phyloP scores from a whole-genome alignment of 305 asterid species.

The Solanum aculeatissimum region DNA sequence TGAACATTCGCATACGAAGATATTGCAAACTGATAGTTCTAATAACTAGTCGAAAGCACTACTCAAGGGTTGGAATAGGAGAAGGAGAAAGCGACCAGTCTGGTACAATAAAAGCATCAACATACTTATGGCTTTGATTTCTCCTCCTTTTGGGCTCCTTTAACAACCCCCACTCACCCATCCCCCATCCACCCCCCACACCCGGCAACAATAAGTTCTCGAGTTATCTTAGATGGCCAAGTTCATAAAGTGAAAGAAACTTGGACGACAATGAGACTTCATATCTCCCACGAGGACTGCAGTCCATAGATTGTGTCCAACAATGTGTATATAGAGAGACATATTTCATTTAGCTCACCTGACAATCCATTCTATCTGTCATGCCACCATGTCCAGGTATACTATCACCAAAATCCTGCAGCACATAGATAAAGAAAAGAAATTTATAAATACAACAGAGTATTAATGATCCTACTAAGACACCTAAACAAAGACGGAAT shows the following conservation, averaged over 20 bases:
- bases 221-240: background rate
- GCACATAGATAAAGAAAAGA: background rate
- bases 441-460: background rate
- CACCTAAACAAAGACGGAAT: background rate
- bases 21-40: background rate
- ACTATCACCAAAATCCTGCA: constrained; percentile 97
- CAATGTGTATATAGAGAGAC: background rate
- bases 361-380: constrained; percentile 99
- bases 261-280: background rate
- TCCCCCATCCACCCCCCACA: background rate
- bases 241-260: background rate
- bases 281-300: background rate
- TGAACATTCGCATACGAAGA: background rate
- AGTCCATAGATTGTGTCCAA: background rate
- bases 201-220: background rate
- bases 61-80: background rate
- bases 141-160: background rate
- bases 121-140: background rate
- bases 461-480: background rate
- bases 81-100: background rate
- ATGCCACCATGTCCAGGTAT: constrained; percentile 99
- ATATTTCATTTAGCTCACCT: constrained; percentile 30
- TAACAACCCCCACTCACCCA: background rate
- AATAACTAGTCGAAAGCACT: background rate
- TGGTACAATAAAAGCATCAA: background rate